phyloP scores from a whole-genome alignment of 2,329 filamentous ascomycete species.

The Apiospora koreana region DNA sequence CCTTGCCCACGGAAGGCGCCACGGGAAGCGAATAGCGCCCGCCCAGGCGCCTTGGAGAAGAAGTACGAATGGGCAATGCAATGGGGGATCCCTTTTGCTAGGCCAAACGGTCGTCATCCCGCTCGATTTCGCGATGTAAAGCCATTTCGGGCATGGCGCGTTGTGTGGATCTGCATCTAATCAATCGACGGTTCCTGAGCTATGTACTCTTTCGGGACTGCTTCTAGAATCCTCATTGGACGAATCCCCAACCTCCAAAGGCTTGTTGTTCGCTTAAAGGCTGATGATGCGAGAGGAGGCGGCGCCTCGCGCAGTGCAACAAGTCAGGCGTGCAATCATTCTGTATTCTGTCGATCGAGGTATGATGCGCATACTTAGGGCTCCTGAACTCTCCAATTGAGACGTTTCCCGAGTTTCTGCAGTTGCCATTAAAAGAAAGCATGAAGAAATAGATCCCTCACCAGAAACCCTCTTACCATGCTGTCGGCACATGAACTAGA shows the following conservation, averaged over 20 bases:
- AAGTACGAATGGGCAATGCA: neutral
- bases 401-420: too few species aligned
- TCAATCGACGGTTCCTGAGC: neutral
- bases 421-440: too few species aligned
- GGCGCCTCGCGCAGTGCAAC: too few species aligned
- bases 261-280: neutral
- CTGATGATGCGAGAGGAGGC: neutral
- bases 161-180: neutral
- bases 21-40: neutral
- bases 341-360: too few species aligned
- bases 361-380: too few species aligned
- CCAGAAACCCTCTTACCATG: neutral
- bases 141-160: neutral
- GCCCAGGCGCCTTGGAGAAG: too few species aligned
- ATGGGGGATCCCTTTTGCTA: neutral
- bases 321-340: neutral
- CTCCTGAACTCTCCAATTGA: too few species aligned
- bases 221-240: neutral
- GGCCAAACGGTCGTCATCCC: neutral
- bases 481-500: too few species aligned
- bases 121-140: neutral
- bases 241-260: too few species aligned
- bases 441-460: neutral
- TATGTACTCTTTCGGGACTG: neutral
- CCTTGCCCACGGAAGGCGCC: neutral